Conservation (phyloP, 768 basidiomycete species). For the Russula foetens region DNA sequence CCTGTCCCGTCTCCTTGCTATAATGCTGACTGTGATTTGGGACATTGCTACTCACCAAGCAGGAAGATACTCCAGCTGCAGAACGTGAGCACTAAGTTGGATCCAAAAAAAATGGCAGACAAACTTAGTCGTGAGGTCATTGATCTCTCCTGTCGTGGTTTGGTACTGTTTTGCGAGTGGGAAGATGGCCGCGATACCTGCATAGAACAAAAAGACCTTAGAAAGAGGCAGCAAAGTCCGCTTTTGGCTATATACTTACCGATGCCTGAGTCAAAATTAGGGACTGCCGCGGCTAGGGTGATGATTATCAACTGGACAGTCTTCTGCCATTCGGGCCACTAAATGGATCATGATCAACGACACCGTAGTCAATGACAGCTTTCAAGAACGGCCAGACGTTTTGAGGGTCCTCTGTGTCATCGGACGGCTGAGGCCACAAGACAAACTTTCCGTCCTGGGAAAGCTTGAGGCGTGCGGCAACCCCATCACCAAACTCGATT, state of each 20-base stretch:
- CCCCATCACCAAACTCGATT: conserved; percentile 48
- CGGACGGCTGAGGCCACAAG: conserved; percentile 63
- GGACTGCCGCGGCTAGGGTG: conserved; percentile 56
- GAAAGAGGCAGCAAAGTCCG: no score
- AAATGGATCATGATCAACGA: conserved; percentile 17
- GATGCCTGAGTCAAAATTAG: conserved; percentile 60
- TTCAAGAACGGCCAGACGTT: conserved; percentile 32
- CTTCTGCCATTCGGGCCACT: conserved; percentile 50
- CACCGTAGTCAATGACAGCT: not conserved
- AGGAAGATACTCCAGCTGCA: conserved; percentile 59
- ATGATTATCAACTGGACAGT: conserved; percentile 49
- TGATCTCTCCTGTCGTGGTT: conserved; percentile 49
- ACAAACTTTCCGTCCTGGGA: conserved; percentile 50
- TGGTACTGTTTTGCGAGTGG: conserved; percentile 46
- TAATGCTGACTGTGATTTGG: conserved; percentile 6
- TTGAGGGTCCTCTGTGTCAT: conserved; percentile 57
- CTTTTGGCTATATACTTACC: conserved; percentile 29
- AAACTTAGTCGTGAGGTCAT: conserved; percentile 49
- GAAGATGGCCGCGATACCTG: conserved; percentile 57
- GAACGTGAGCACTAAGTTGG: conserved; percentile 20
- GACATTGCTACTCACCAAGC: conserved; percentile 31
- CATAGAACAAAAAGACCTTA: not conserved
- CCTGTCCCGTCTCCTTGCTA: conserved; percentile 28
- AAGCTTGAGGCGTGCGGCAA: conserved; percentile 50
- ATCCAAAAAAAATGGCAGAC: not conserved